A percentile compares a stretch with the other conserved stretches of the same genome.
These are phyloP conservation scores for Penicillium verrucosum DNA, from an alignment of 2,329 filamentous ascomycete species.

Conservation along the genomic window DNA sequence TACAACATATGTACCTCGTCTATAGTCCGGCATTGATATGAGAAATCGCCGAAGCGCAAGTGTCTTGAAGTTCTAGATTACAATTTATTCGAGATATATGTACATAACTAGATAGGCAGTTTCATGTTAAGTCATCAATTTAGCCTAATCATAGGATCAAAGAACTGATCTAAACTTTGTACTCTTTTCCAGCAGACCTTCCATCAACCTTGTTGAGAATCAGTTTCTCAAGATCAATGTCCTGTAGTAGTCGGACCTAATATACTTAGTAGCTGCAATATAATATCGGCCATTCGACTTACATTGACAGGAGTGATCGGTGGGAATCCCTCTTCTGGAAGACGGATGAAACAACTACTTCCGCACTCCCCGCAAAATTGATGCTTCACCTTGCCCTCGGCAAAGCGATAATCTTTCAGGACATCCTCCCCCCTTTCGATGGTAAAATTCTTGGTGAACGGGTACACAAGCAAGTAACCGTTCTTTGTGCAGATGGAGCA, in stretches of 20 bases:
- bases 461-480: background rate
- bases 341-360: background rate
- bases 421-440: background rate
- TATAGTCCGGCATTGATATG: background rate
- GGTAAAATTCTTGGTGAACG: background rate
- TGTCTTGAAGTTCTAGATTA: background rate
- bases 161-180: background rate
- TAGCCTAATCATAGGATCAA: background rate
- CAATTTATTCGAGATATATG: background rate
- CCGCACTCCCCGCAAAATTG: background rate
- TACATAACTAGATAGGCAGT: background rate
- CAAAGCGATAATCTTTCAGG: background rate
- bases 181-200: background rate
- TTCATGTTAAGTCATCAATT: background rate
- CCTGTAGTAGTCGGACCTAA: background rate
- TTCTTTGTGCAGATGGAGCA: background rate
- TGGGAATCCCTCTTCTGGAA: background rate
- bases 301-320: background rate
- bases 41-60: background rate
- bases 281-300: background rate
- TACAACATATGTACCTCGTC: background rate
- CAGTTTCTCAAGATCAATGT: background rate
- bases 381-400: background rate
- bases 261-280: background rate
- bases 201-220: background rate